Percentiles rank a stretch among this genome's conserved stretches.
Evolutionary conservation across 345 rosid species (phyloP).

Genomic region (Brassica nigra): DNA sequence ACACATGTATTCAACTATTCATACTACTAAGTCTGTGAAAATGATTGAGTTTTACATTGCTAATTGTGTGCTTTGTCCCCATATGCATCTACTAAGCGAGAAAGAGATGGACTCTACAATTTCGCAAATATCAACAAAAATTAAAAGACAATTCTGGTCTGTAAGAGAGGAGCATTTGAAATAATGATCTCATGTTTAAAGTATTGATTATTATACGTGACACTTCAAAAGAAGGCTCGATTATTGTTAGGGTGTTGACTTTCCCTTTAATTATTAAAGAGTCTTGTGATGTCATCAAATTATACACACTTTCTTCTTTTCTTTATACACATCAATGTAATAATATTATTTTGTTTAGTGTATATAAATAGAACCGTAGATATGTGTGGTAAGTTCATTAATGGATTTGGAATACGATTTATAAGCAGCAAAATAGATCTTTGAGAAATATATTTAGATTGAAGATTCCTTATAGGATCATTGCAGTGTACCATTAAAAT

Average conservation of each 20-base stretch:
- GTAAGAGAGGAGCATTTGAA: slow-evolving; percentile 27
- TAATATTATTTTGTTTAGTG: background rate
- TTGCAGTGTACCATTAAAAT: background rate
- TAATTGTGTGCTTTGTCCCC: background rate
- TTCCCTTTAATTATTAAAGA: slow-evolving; percentile 5
- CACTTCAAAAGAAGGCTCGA: background rate
- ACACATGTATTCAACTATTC: slow-evolving; percentile 20
- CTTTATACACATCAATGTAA: background rate
- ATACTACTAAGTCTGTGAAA: slow-evolving; percentile 11
- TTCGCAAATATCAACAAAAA: slow-evolving; percentile 13
- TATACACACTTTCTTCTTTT: background rate
- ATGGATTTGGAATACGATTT: slow-evolving; percentile 3
- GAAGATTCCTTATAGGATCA: background rate
- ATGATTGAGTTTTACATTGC: slow-evolving; percentile 1
- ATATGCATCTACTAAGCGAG: background rate
- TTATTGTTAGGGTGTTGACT: slow-evolving; percentile 24
- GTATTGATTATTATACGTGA: background rate
- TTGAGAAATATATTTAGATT: slow-evolving; percentile 1
- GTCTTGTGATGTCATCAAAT: slow-evolving; percentile 28
- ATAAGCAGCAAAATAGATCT: background rate
- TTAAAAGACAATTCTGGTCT: slow-evolving; percentile 8
- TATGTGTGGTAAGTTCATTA: background rate
- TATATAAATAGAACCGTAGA: background rate
- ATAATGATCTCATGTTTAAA: background rate
- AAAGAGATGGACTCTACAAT: slow-evolving; percentile 17